Evolutionary conservation across 164 flowering plant genomes (phyloP).

Genomic region (Aristolochia contorta): DNA sequence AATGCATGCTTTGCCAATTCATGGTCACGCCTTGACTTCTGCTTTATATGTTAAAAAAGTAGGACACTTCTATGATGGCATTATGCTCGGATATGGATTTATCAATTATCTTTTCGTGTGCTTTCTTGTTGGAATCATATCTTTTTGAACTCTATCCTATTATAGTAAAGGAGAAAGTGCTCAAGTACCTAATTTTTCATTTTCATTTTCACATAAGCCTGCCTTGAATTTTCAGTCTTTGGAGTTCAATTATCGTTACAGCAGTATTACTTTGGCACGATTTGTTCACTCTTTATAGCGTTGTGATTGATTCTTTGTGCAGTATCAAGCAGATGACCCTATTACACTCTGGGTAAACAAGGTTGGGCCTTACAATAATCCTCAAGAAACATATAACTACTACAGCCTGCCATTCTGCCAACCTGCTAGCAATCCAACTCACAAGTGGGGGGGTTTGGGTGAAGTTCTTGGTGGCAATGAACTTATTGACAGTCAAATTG

Average conservation of each 20-base stretch:
- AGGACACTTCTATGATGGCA: too few relatives aligned
- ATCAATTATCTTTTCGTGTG: too few relatives aligned
- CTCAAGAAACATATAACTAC: conserved; percentile 97
- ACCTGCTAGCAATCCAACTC: conserved; percentile 46
- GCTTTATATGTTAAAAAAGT: too few relatives aligned
- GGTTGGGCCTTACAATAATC: conserved; percentile 98
- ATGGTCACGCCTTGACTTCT: too few relatives aligned
- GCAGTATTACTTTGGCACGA: neutral
- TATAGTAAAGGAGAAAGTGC: neutral
- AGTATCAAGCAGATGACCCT: conserved; percentile 73
- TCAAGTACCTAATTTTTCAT: too few relatives aligned
- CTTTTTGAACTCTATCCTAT: too few relatives aligned
- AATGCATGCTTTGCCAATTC: too few relatives aligned
- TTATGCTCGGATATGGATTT: too few relatives aligned
- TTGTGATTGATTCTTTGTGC: conserved; percentile 15
- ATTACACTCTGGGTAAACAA: conserved; percentile 97
- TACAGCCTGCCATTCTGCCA: conserved; percentile 93
- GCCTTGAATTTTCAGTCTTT: too few relatives aligned
- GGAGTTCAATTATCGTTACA: neutral
- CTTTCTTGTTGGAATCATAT: too few relatives aligned
- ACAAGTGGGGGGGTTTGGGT: conserved; percentile 99
- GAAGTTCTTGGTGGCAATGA: conserved; percentile 99
- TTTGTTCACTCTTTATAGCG: neutral
- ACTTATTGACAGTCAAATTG: conserved; percentile 89
- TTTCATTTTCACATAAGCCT: too few relatives aligned